A percentile compares a stretch with the other conserved stretches of the same genome.
These are phyloP conservation scores for Termitomyces sp. DNA, from an alignment of 768 basidiomycete species.

Conservation along the genomic window DNA sequence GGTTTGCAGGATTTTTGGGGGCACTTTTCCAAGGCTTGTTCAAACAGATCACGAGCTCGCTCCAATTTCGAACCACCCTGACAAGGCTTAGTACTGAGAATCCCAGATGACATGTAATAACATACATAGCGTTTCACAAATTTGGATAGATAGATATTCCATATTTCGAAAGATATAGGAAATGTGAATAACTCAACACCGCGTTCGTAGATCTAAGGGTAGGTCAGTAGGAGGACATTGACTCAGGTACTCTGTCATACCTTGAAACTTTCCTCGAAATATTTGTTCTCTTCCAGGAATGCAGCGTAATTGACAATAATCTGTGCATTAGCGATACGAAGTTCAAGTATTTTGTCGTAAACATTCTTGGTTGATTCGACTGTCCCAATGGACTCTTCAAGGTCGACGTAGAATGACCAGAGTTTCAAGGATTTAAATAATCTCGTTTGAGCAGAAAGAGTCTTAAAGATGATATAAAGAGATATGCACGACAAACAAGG, in stretches of 20 bases:
- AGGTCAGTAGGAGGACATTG: conserved; percentile 2
- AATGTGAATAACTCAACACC: conserved; percentile 97
- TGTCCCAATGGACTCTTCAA: conserved; percentile 95
- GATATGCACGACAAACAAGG: not conserved
- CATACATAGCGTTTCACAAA: conserved; percentile 94
- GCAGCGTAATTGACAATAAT: conserved; percentile 95
- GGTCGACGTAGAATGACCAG: conserved; percentile 98
- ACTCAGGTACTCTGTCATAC: conserved; percentile 28
- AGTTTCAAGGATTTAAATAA: conserved; percentile 97
- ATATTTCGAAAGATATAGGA: conserved; percentile 97
- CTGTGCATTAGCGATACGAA: conserved; percentile 97
- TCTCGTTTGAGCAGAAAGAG: conserved; percentile 79
- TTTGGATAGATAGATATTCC: conserved; percentile 98
- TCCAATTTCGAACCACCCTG: conserved; percentile 93
- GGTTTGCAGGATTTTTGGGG: conserved; percentile 94
- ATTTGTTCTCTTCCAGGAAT: conserved; percentile 96
- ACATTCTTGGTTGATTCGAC: conserved; percentile 88
- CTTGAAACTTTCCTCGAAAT: conserved; percentile 99
- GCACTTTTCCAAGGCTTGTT: conserved; percentile 95
- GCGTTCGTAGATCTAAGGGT: conserved; percentile 81
- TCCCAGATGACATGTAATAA: conserved; percentile 7
- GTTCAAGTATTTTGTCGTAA: conserved; percentile 94
- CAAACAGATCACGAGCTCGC: conserved; percentile 94
- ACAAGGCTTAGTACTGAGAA: not conserved
- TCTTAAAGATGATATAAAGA: conserved; percentile 32